Evolutionary conservation across 139 green algal genomes (phyloP), one percentile per base, ranked within the genome.

Genomic region (Chlamydomonas applanata): DNA sequence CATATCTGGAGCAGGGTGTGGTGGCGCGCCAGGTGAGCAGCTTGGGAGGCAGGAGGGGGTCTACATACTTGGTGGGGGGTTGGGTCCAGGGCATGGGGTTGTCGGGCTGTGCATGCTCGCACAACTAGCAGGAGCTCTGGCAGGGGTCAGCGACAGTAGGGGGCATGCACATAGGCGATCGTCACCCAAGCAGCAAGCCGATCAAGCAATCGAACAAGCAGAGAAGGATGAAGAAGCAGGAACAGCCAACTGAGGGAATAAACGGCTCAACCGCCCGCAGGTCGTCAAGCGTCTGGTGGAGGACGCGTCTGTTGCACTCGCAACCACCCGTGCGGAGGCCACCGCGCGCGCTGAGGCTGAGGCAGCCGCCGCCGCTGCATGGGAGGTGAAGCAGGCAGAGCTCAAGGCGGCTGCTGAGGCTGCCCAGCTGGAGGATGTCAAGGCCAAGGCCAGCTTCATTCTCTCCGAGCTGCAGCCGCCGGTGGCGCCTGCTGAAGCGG

Each of bases 1-100:
- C 74, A 25, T 81, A 89, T 73, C 69, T 87, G 2, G 44, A 72
- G 25, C 79, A 82, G 56, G 77, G 77, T n/a, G 69, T 86, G 4
- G 62, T 83, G 22, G 76, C 81, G 3, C 81, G 81, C 22, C 56
- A 81, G 75, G 69, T 75, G 69, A 19, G 49, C 25, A 22, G 17
- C 19, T 29, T 25, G 13, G 13, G 45, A 54, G 45, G 45, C 13
- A 24, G 45, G 45, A n/a, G n/a, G n/a, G n/a, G n/a, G n/a, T n/a
- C n/a, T n/a, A n/a, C n/a, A n/a, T n/a, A n/a, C n/a, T n/a, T n/a
- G n/a, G n/a, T n/a, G n/a, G n/a, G n/a, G n/a, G n/a, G n/a, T n/a
- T n/a, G n/a, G n/a, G n/a, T n/a, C n/a, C n/a, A n/a, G n/a, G n/a
- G n/a, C n/a, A n/a, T n/a, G n/a, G n/a, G n/a, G n/a, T n/a, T n/a